Evolutionary conservation across 306 rosid species (phyloP).

Genomic region (Quercus parvula): DNA sequence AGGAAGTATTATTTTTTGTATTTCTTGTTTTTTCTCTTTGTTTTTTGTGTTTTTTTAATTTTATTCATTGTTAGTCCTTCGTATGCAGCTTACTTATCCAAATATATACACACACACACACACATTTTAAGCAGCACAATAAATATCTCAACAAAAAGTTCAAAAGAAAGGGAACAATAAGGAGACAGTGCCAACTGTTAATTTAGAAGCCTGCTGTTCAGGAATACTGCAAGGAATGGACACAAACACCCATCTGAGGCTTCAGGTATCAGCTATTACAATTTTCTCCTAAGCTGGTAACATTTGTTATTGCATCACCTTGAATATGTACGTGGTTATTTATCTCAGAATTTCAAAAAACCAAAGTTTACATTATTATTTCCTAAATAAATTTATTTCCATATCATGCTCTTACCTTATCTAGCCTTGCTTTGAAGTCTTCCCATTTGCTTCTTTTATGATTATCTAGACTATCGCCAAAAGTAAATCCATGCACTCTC

Average conservation of each 20-base stretch:
- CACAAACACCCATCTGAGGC: neutral
- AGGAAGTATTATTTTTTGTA: too few relatives aligned
- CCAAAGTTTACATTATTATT: neutral
- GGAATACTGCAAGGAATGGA: neutral
- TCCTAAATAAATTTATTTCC: neutral
- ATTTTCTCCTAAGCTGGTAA: neutral
- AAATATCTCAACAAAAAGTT: too few relatives aligned
- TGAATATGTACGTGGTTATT: neutral
- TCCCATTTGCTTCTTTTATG: constrained; percentile 67
- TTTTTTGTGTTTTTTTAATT: too few relatives aligned
- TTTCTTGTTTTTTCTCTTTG: too few relatives aligned
- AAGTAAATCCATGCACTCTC: constrained; percentile 87
- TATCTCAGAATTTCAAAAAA: neutral
- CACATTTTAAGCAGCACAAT: too few relatives aligned
- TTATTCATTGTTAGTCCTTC: too few relatives aligned
- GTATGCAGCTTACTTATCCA: too few relatives aligned
- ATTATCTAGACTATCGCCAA: constrained; percentile 89
- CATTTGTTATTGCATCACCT: neutral
- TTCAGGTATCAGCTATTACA: neutral
- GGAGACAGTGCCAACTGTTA: neutral
- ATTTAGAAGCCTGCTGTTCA: neutral
- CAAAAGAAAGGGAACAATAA: neutral
- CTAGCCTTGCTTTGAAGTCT: constrained; percentile 57
- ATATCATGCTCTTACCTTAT: constrained; percentile 51
- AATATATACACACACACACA: too few relatives aligned